These are phyloP conservation scores for Cordyceps cateniannulata DNA, from an alignment of 2,329 filamentous ascomycete species.

Conservation along the genomic window DNA sequence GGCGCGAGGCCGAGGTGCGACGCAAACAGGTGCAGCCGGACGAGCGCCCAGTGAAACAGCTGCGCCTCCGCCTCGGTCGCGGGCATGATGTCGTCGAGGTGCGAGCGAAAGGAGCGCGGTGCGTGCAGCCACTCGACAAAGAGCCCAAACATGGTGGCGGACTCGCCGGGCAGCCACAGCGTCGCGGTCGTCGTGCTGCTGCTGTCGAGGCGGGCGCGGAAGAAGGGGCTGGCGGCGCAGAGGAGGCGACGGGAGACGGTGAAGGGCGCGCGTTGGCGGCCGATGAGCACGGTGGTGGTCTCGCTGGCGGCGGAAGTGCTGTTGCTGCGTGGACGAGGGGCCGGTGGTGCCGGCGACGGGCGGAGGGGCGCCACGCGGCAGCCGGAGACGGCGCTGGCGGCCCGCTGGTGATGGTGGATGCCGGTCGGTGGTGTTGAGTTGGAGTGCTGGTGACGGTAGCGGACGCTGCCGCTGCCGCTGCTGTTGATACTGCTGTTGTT, in stretches of 20 bases:
- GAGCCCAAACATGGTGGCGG: slow-evolving; percentile 45
- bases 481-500: not conserved
- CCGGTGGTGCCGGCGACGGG: too few relatives aligned
- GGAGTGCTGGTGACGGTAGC: not conserved
- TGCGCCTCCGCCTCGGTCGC: slow-evolving; percentile 17
- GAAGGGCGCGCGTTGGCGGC: slow-evolving; percentile 35
- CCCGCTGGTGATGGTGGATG: not conserved
- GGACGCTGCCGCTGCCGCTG: not conserved
- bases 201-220: slow-evolving; percentile 28
- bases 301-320: slow-evolving; percentile 8
- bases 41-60: slow-evolving; percentile 48
- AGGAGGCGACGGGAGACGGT: slow-evolving; percentile 39
- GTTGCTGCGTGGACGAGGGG: not conserved
- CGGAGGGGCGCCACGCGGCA: too few relatives aligned
- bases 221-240: slow-evolving; percentile 41
- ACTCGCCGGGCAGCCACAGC: slow-evolving; percentile 40
- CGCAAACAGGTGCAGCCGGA: slow-evolving; percentile 52
- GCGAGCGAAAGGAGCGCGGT: slow-evolving; percentile 33
- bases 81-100: slow-evolving; percentile 33
- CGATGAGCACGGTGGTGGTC: slow-evolving; percentile 34
- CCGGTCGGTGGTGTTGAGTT: not conserved
- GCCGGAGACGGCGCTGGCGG: not conserved
- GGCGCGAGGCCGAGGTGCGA: slow-evolving; percentile 41
- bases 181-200: slow-evolving; percentile 21
- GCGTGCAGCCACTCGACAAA: slow-evolving; percentile 48